Percentiles rank a stretch among this genome's conserved stretches.
Evolutionary conservation across 345 rosid genomes (phyloP).

Genomic region (Xanthoceras sorbifolium): DNA sequence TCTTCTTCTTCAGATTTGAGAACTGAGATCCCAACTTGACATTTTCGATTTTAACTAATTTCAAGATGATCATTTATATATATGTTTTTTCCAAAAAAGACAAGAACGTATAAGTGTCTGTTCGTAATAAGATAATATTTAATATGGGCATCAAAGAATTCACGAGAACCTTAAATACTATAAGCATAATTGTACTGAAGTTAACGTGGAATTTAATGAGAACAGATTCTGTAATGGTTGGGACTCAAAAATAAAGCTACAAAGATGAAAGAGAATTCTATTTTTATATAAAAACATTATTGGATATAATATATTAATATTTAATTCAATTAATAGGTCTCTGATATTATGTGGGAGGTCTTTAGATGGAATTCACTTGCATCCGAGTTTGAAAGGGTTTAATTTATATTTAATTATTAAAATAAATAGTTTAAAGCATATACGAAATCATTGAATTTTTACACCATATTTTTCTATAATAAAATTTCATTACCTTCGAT

Average conservation of each 20-base stretch:
- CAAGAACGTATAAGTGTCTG: too few species aligned
- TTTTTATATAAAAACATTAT: too few species aligned
- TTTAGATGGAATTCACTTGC: not conserved
- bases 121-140: not conserved
- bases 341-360: not conserved
- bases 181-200: not conserved
- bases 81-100: too few species aligned
- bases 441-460: too few species aligned
- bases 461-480: not conserved
- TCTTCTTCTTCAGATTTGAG: too few species aligned
- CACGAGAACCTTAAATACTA: not conserved
- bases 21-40: slow-evolving; percentile 2
- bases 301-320: too few species aligned
- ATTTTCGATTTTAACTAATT: not conserved
- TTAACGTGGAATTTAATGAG: not conserved
- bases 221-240: not conserved
- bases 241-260: not conserved
- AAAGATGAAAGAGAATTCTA: not conserved
- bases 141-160: not conserved
- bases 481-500: not conserved
- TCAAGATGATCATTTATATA: too few species aligned
- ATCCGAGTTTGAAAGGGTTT: not conserved
- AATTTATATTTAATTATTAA: too few species aligned
- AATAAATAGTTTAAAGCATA: too few species aligned
- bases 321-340: not conserved